Evolutionary conservation across 78 protist genomes (phyloP).

Genomic region (Chrysochromulina parva): DNA sequence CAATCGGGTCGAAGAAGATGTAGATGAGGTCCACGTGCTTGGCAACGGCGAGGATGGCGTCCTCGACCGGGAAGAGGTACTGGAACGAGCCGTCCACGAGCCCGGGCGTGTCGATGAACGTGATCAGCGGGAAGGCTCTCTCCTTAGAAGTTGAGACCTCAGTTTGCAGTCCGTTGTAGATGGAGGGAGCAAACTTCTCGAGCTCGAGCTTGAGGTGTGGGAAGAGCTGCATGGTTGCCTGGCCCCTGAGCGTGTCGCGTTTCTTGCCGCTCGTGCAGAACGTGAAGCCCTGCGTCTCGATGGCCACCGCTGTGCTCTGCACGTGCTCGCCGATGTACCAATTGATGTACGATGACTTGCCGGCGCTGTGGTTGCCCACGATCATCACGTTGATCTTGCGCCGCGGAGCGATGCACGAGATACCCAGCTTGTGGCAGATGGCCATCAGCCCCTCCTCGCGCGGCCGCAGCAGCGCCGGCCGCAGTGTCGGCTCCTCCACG

Average conservation of each 20-base stretch:
- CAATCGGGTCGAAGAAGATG: slow-evolving; percentile 60
- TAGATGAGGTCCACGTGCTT: slow-evolving; percentile 36
- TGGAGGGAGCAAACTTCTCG: not conserved
- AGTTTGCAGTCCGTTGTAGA: slow-evolving; percentile 2
- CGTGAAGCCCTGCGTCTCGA: slow-evolving; percentile 44
- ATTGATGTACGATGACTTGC: slow-evolving; percentile 39
- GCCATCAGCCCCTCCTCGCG: not conserved
- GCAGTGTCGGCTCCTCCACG: not conserved
- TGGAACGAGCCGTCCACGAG: slow-evolving; percentile 52
- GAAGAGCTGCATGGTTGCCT: slow-evolving; percentile 32
- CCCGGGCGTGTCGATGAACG: slow-evolving; percentile 63
- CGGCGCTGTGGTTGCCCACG: slow-evolving; percentile 54
- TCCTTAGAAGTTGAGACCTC: slow-evolving; percentile 13
- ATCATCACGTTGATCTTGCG: slow-evolving; percentile 48
- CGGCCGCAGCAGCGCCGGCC: not conserved
- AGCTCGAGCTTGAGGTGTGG: not conserved
- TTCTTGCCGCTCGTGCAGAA: slow-evolving; percentile 22
- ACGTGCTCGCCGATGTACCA: slow-evolving; percentile 52
- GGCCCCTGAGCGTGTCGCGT: slow-evolving; percentile 31
- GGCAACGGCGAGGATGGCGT: not conserved
- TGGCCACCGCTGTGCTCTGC: slow-evolving; percentile 49
- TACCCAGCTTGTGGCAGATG: not conserved
- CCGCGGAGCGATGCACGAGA: slow-evolving; percentile 3
- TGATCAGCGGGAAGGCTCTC: slow-evolving; percentile 10
- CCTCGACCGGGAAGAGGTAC: slow-evolving; percentile 45